Conservation (phyloP, 345 rosid genomes). For the Lepidium sativum region DNA sequence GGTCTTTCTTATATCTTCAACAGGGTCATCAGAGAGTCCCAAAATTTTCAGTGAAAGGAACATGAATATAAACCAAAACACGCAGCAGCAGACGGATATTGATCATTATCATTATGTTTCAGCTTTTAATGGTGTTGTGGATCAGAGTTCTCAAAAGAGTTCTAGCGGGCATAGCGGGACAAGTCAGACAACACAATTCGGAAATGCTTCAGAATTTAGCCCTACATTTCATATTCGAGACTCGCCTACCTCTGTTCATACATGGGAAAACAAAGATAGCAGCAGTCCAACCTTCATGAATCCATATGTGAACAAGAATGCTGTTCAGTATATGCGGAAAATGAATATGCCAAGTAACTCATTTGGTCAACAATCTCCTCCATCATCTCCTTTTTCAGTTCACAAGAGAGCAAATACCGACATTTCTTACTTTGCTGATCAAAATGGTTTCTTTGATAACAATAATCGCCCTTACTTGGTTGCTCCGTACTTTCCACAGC, state of each 20-base stretch:
- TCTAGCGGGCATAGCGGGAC: conserved; percentile 40
- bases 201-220: conserved; percentile 43
- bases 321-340: conserved; percentile 27
- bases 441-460: conserved; percentile 27
- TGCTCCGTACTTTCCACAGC: conserved; percentile 30
- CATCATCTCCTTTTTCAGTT: conserved; percentile 34
- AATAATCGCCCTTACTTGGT: conserved; percentile 25
- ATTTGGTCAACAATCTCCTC: conserved; percentile 38
- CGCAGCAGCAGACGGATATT: conserved; percentile 32
- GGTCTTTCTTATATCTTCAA: conserved; percentile 55
- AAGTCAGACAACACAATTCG: conserved; percentile 39
- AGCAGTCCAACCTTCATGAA: conserved; percentile 33
- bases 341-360: conserved; percentile 28
- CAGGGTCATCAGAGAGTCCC: conserved; percentile 45
- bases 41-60: conserved; percentile 37
- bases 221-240: conserved; percentile 36
- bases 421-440: conserved; percentile 26
- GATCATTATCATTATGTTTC: conserved; percentile 52
- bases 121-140: conserved; percentile 64
- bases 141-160: conserved; percentile 43
- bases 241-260: conserved; percentile 36
- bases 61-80: conserved; percentile 14
- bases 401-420: conserved; percentile 36
- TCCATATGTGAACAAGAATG: conserved; percentile 22
- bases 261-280: conserved; percentile 41